Base-by-base conservation (phyloP, 2,329 filamentous ascomycete genomes). In the Pyrenophora graminea region DNA sequence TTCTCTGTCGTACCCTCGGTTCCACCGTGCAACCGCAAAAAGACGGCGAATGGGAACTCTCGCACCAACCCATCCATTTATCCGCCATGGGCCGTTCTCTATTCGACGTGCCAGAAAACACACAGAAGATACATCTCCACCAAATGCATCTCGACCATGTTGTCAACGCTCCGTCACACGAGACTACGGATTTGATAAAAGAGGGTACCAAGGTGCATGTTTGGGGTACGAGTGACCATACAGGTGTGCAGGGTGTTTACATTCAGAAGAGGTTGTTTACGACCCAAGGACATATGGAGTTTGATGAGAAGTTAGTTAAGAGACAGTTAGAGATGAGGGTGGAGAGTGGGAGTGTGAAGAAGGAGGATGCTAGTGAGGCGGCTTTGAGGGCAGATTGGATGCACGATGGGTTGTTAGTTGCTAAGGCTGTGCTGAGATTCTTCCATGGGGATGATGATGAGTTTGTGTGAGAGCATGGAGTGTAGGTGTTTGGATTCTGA, bases 71-170 rank as follows among this genome's bases (percentile, higher is more conserved):
- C 1, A 75, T 80, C 53, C 50, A 63, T 2, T 70, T 80, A 1
- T 76, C 70, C 0, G 47, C 68, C 1, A 56, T 76, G 2, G 78
- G 78, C 1, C 67, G 74, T 50, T 59, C 69, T 4, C 69, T 80
- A 1, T 80, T 80, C 63, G 61, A 66, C 12, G 58, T 69, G 1
- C 41, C 55, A 1, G 67, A 30, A 12, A 9, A 68, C 3, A 54
- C 68, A 0, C 62, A 71, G 17, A 60, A 63, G 5, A 67, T 79
- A 10, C 63, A 72, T 32, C 63, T 79, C 10, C 77, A 79, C 52
- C 76, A 79, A 54, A 79, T 79, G 77, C 77, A 79, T 45, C 71
- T 77, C 45, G 77, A 79, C 51, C 71, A 76, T 48, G 76, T 79
- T 5, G 64, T 71, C 0, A 59, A 65, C 9, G 51, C 70, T 5